phyloP scores from a whole-genome alignment of 192 early-diverging fungal genomes.

The Linnemannia exigua region DNA sequence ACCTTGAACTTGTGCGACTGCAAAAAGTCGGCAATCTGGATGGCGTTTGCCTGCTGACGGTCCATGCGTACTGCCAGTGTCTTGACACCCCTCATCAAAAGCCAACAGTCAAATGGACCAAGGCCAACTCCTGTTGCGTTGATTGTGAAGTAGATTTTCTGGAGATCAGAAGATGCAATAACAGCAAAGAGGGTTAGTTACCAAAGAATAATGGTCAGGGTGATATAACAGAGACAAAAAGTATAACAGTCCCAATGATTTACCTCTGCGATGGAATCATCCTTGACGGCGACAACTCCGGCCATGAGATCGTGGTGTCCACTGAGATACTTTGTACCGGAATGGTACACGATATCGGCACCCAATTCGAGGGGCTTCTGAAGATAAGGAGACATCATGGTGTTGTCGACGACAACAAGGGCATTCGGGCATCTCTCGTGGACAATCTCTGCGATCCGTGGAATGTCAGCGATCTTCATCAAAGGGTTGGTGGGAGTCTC shows the following conservation, averaged over 20 bases:
- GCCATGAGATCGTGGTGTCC: slow-evolving; percentile 99
- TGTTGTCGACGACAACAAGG: slow-evolving; percentile 96
- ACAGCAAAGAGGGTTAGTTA: slow-evolving; percentile 4
- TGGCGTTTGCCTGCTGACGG: slow-evolving; percentile 88
- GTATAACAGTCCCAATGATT: slow-evolving; percentile 7
- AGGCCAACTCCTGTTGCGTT: slow-evolving; percentile 94
- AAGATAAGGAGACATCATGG: slow-evolving; percentile 98
- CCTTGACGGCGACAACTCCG: slow-evolving; percentile 90
- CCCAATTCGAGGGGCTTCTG: slow-evolving; percentile 92
- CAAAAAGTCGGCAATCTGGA: slow-evolving; percentile 85
- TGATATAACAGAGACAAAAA: background rate
- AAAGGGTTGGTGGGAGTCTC: slow-evolving; percentile 98
- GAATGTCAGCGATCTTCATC: slow-evolving; percentile 94
- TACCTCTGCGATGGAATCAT: slow-evolving; percentile 81
- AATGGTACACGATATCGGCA: slow-evolving; percentile 95
- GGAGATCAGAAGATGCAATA: background rate
- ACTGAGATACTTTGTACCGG: slow-evolving; percentile 96
- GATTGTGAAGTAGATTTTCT: slow-evolving; percentile 93
- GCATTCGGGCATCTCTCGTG: slow-evolving; percentile 82
- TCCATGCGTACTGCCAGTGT: slow-evolving; percentile 98
- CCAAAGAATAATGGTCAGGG: background rate
- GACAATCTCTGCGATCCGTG: slow-evolving; percentile 79
- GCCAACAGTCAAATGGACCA: slow-evolving; percentile 93
- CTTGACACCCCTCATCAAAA: slow-evolving; percentile 94
- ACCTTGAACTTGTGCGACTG: slow-evolving; percentile 87